Base-by-base conservation (phyloP, 768 basidiomycete genomes). In the Candolleomyces eurysporus region DNA sequence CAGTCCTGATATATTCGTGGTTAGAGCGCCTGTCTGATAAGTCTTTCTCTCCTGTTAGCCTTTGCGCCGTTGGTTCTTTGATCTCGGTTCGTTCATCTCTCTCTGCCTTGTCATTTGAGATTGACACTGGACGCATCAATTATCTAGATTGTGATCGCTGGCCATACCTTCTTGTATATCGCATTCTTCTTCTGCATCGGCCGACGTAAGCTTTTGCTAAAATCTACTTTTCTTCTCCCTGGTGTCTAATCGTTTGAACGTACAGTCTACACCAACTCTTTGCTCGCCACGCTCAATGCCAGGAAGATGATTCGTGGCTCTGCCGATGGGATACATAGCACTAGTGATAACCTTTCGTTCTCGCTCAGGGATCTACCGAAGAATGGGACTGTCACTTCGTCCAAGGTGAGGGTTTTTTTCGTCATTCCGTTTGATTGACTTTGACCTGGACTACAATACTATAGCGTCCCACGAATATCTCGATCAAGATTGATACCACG, bases 131-230 rank as follows among this genome's bases (percentile, higher is more conserved):
- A n/a, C 36, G 45, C 49, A 16, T 48, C 17, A 39, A 52, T 57
- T 58, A 62, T 42, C 13, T 45, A 86, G 84, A 85, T 85, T 66
- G 61, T 73, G 13, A 73, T 76, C 17, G 79, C 80, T 36, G 79
- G 78, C 0, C 42, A 76, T 2, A 81, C 84, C 0, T 83, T 84
- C 72, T 68, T 85, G 57, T 88, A 87, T 61, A 82, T 86, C 50
- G 70, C 77, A 1, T 88, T 87, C 70, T 88, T 82, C 68, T 86
- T 85, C 63, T 82, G 78, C 67, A 79, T 85, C 43, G 84, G 85
- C 21, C 77, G 85, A 57, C 68, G 86, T 87, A 68, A 66, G 85
- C 79, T 19, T 39, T 50, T 40, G 11, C n/a, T 48, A 40, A 16
- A 21, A 21, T 32, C 39, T 56, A 39, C 36, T 32, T 51, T 51